Evolutionary conservation across 1,284 basidiomycete species (phyloP).

Genomic region (Lignosus rhinocerotis): DNA sequence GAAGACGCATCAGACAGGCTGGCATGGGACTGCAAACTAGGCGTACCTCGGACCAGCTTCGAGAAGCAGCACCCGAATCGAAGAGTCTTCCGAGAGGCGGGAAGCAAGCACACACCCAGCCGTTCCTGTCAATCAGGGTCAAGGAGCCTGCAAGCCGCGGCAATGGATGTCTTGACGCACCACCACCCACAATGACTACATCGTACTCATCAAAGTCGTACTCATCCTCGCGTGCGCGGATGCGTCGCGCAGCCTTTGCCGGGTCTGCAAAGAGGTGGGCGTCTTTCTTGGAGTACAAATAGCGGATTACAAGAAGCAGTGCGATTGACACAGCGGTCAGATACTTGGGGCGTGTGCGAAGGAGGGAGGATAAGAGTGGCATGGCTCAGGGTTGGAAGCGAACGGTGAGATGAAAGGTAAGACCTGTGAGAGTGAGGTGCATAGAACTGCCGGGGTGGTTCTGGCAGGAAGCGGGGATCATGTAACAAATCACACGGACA

Average conservation of each 20-base stretch:
- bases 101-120: constrained; percentile 69
- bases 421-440: not conserved
- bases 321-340: constrained; percentile 8
- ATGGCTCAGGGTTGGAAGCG: not conserved
- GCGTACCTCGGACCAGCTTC: constrained; percentile 66
- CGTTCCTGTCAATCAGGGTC: constrained; percentile 48
- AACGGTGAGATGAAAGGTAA: too few species aligned
- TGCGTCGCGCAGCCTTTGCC: constrained; percentile 12
- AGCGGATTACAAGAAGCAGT: constrained; percentile 11
- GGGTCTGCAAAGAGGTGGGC: constrained; percentile 14
- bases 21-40: not conserved
- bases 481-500: too few species aligned
- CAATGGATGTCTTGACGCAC: constrained; percentile 31
- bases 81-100: constrained; percentile 60
- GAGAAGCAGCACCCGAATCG: constrained; percentile 56
- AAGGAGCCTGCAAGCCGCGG: not conserved
- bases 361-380: not conserved
- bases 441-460: too few species aligned
- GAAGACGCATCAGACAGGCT: not conserved
- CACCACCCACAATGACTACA: constrained; percentile 65
- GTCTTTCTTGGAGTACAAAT: constrained; percentile 9
- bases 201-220: constrained; percentile 49
- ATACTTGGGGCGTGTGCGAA: not conserved
- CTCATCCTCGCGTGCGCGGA: constrained; percentile 12
- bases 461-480: too few species aligned